Evolutionary conservation across 1,284 basidiomycete species (phyloP).

Genomic region (Gomphus sp.): DNA sequence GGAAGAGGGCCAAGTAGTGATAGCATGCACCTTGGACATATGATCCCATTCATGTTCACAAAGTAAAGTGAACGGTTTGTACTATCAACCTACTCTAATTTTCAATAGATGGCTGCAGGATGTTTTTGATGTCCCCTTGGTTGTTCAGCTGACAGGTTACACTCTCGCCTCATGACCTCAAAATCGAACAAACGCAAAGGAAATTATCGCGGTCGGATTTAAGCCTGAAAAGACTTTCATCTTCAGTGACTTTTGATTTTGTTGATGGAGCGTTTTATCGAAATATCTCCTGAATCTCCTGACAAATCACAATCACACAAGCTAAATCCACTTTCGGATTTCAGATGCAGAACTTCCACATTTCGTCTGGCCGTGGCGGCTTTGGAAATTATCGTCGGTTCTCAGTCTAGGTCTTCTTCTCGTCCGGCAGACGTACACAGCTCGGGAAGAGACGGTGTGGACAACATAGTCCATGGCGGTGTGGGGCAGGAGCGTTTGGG

Average conservation of each 20-base stretch:
- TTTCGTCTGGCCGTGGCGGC: conserved; percentile 59
- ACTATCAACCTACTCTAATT: neutral
- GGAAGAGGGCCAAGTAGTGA: conserved; percentile 94
- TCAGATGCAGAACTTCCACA: conserved; percentile 29
- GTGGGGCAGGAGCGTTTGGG: conserved; percentile 18
- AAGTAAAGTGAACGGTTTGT: conserved; percentile 49
- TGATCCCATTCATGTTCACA: conserved; percentile 96
- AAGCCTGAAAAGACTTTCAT: conserved; percentile 93
- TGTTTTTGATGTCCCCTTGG: conserved; percentile 90
- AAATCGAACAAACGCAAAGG: conserved; percentile 89
- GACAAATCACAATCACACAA: conserved; percentile 90
- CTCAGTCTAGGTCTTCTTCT: conserved; percentile 13
- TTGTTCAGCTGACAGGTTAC: conserved; percentile 87
- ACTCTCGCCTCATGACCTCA: conserved; percentile 40
- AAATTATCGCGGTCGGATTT: conserved; percentile 97
- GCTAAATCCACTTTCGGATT: conserved; percentile 98
- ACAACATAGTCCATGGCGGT: conserved; percentile 20
- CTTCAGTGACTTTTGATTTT: conserved; percentile 87
- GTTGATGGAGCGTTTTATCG: conserved; percentile 91
- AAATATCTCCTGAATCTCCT: conserved; percentile 89
- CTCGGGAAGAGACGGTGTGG: conserved; percentile 19
- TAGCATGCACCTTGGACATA: conserved; percentile 97
- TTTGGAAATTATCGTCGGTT: conserved; percentile 46
- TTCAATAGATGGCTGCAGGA: conserved; percentile 84
- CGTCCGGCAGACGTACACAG: conserved; percentile 10